Evolutionary conservation across 192 early-diverging fungal genomes (phyloP).

Genomic region (Ambispora gerdemannii): DNA sequence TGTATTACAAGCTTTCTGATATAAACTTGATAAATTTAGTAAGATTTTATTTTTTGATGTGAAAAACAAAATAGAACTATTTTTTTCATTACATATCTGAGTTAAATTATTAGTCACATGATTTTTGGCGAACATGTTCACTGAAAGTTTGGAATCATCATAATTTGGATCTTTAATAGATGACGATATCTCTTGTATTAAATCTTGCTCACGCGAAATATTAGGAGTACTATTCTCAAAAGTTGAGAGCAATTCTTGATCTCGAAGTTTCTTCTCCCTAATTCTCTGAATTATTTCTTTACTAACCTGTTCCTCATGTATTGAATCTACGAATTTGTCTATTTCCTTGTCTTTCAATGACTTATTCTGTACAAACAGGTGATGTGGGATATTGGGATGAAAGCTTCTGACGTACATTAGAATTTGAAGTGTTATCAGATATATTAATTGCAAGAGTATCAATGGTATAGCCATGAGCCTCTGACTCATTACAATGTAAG

Average conservation of each 20-base stretch:
- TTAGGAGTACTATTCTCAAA: no score
- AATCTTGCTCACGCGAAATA: not conserved
- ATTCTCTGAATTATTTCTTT: no score
- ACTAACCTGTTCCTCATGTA: conserved; percentile 11
- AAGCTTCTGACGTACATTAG: not conserved
- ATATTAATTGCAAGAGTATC: not conserved
- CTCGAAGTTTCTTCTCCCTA: not conserved
- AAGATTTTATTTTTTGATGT: no score
- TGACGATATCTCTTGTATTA: not conserved
- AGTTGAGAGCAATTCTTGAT: conserved; percentile 3
- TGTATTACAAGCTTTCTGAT: not conserved
- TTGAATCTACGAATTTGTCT: conserved; percentile 6
- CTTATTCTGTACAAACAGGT: not conserved
- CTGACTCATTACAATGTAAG: no score
- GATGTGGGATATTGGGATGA: not conserved
- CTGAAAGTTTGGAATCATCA: no score
- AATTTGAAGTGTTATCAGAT: conserved; percentile 4
- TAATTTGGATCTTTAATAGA: no score
- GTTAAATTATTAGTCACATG: no score
- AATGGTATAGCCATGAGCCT: no score
- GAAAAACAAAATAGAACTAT: no score
- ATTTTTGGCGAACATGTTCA: no score
- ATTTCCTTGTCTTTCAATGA: conserved; percentile 12
- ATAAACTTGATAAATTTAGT: conserved; percentile 9
- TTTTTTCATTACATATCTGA: no score